Conservation (phyloP, 1,139 yeast species). For the Geotrichum europaeum region DNA sequence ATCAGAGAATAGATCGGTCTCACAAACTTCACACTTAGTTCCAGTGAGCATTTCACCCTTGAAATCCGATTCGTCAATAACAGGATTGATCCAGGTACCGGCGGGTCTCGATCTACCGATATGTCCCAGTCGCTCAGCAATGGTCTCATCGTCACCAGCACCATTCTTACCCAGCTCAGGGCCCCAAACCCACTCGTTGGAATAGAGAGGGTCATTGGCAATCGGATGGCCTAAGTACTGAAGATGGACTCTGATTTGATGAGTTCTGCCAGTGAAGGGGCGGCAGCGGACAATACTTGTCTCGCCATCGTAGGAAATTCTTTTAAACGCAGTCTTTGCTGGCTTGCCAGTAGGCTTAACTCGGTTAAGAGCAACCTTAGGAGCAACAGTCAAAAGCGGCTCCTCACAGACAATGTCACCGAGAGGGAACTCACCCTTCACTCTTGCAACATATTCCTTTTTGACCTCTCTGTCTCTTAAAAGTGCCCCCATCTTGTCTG, state of each 20-base stretch:
- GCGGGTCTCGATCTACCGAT: conserved; percentile 68
- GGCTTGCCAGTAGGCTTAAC: conserved; percentile 66
- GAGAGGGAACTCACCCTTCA: conserved; percentile 74
- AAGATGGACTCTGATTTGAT: conserved; percentile 87
- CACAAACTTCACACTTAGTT: conserved; percentile 59
- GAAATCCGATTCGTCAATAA: conserved; percentile 13
- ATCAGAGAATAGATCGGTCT: conserved; percentile 70
- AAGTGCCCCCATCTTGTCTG: conserved; percentile 69
- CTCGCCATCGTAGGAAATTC: conserved; percentile 56
- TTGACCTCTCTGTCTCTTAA: conserved; percentile 68
- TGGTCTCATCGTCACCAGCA: conserved; percentile 42
- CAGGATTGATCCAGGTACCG: conserved; percentile 53
- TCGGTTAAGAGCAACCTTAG: conserved; percentile 70
- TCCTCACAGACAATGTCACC: conserved; percentile 52
- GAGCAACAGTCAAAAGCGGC: conserved; percentile 68
- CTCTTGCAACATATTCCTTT: conserved; percentile 84
- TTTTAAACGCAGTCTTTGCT: conserved; percentile 42
- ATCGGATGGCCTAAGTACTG: conserved; percentile 86
- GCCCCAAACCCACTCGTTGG: conserved; percentile 70
- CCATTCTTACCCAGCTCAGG: conserved; percentile 49
- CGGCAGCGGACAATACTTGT: conserved; percentile 72
- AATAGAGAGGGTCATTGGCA: conserved; percentile 88
- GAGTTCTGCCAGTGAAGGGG: conserved; percentile 90
- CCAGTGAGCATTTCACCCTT: conserved; percentile 58
- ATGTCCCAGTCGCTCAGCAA: conserved; percentile 46